Percentiles rank a stretch among this genome's conserved stretches.
Evolutionary conservation across 305 asterid genomes (phyloP).

Genomic region (Solanum aculeatissimum): DNA sequence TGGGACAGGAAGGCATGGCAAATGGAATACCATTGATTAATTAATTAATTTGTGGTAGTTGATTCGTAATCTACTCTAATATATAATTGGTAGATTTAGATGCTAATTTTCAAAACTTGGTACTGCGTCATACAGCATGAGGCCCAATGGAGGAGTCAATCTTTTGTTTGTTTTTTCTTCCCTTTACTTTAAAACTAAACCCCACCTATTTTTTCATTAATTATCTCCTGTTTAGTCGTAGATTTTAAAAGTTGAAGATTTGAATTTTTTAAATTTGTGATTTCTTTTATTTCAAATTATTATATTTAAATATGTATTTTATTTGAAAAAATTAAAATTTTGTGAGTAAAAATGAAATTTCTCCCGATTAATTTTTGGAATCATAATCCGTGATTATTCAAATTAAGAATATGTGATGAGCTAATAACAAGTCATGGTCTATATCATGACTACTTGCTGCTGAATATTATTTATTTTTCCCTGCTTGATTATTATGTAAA

Average conservation of each 20-base stretch:
- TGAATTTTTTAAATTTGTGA: neutral
- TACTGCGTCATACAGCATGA: neutral
- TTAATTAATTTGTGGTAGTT: neutral
- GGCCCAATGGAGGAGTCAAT: neutral
- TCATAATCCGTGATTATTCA: neutral
- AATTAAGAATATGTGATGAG: neutral
- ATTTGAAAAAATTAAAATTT: neutral
- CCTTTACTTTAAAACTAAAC: conserved; percentile 25
- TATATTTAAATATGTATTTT: neutral
- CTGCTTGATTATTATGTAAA: neutral
- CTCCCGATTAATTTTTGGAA: neutral
- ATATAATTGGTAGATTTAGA: neutral
- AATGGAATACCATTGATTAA: neutral
- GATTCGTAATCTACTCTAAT: neutral
- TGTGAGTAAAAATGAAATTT: neutral
- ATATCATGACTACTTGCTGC: neutral
- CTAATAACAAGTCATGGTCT: neutral
- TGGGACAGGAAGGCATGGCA: neutral
- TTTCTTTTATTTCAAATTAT: neutral
- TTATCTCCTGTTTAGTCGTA: neutral
- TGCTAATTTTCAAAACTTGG: neutral
- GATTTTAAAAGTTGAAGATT: neutral
- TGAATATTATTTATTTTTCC: neutral
- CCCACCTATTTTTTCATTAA: neutral
- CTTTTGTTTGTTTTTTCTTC: neutral